Percentiles rank a stretch among this genome's conserved stretches.
These are phyloP conservation scores for Cercospora canescens DNA, from an alignment of 2,329 filamentous ascomycete genomes.

Conservation along the genomic window DNA sequence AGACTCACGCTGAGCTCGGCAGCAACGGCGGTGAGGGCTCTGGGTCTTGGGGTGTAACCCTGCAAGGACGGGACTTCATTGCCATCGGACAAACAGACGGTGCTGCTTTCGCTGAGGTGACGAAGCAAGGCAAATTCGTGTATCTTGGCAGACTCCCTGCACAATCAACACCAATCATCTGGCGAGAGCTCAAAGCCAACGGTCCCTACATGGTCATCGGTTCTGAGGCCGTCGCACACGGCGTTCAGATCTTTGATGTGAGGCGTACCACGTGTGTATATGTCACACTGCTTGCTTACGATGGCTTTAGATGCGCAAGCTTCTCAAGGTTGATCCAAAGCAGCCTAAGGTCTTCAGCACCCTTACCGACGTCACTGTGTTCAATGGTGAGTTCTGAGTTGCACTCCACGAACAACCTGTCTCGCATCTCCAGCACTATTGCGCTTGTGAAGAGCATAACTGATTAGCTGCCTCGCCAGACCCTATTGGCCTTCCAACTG, in stretches of 20 bases:
- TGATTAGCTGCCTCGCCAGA: background rate
- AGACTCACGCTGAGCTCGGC: conserved; percentile 56
- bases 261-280: background rate
- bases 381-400: conserved; percentile 11
- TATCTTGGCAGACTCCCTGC: conserved; percentile 58
- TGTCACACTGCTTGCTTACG: conserved; percentile 56
- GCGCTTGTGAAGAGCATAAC: background rate
- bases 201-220: conserved; percentile 48
- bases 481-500: conserved; percentile 14
- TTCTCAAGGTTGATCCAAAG: conserved; percentile 50
- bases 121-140: conserved; percentile 49
- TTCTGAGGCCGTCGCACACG: conserved; percentile 51
- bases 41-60: conserved; percentile 57
- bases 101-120: conserved; percentile 56
- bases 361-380: conserved; percentile 19
- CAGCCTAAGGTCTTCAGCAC: conserved; percentile 46
- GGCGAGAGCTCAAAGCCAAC: conserved; percentile 54
- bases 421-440: background rate
- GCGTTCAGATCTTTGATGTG: conserved; percentile 62
- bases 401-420: background rate
- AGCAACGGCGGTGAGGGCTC: conserved; percentile 47
- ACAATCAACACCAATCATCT: conserved; percentile 48
- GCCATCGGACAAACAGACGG: conserved; percentile 58
- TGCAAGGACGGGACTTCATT: conserved; percentile 56
- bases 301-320: conserved; percentile 47